Base-by-base conservation (phyloP, 2,329 filamentous ascomycete species). In the Nannizzia gypsea region DNA sequence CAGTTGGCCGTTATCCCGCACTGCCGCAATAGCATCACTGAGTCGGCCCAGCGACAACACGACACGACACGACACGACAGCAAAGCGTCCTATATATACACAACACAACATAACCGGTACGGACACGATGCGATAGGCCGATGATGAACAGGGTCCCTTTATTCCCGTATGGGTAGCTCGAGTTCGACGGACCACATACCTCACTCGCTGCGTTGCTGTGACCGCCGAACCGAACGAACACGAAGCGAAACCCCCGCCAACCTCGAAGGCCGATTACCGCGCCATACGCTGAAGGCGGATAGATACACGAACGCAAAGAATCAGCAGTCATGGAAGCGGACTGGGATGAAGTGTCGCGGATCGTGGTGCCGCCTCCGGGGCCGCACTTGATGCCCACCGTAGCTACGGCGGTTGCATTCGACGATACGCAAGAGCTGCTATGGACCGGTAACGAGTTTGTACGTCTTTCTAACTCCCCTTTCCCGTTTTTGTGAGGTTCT, bases 371-470 rank as follows among this genome's bases (percentile, higher is more conserved):
- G 72, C 85, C 88, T 68, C 85, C 88, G 68, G 86, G 83, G 70
- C 79, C 84, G 68, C 85, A 87, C 76, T 81, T 81, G 65, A 77
- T 87, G 68, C 81, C 85, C 48, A 87, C 87, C 22, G 83, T 84
- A 60, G 84, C 90, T 66, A 86, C 88, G 50, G 86, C 90, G 2
- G 82, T 96, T 72, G 87, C 88, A 55, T 99, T 99, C 74, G 93
- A 99, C 73, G 87, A 87, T 60, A 80, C 81, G 42, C 88, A 96
- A 72, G 93, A 99, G 73, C 81, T 99, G 38, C 76, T 99, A 58
- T 99, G 95, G 93, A 84, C 86, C 2, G 95, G 91, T 54, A 95
- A 93, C 73, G 89, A 93, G 76, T 89, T 86, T 79, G 89, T 93
- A 79, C 78, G 83, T 38, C 44, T 6, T 17, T 20, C 15, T n/a